A percentile compares a stretch with the other conserved stretches of the same genome.
Evolutionary conservation across 495 filamentous ascomycete species (phyloP).

Genomic region (Tetracladium setigerum): DNA sequence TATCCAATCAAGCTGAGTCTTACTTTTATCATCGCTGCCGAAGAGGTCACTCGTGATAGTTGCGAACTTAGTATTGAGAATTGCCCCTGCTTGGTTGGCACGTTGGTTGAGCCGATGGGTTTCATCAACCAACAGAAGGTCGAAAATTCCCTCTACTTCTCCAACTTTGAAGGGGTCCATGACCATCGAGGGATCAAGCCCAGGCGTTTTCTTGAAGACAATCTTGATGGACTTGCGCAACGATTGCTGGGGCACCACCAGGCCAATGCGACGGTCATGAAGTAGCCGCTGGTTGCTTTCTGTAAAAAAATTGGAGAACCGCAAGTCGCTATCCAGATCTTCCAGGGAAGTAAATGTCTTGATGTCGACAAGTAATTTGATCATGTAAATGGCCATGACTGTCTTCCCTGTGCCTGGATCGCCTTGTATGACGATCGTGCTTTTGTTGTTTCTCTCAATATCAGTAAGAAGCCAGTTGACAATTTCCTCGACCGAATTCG

Average conservation of each 20-base stretch:
- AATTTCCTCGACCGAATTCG: conserved; percentile 2
- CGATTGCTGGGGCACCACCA: conserved; percentile 4
- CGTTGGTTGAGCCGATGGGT: conserved; percentile 5
- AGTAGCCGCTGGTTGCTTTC: conserved; percentile 4
- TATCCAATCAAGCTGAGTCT: conserved; percentile 7
- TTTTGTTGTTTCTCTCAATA: background rate
- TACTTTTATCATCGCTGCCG: conserved; percentile 1
- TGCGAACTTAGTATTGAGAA: conserved; percentile 4
- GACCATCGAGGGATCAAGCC: conserved; percentile 7
- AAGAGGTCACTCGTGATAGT: conserved; percentile 3
- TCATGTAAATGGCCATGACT: conserved; percentile 5
- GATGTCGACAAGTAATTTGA: conserved; percentile 7
- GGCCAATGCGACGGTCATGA: background rate
- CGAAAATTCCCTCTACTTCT: conserved; percentile 4
- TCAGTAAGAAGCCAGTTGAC: conserved; percentile 1
- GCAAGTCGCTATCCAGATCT: conserved; percentile 2
- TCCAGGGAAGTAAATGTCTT: conserved; percentile 5
- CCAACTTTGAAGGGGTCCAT: conserved; percentile 1
- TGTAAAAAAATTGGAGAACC: conserved; percentile 4
- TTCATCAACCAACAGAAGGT: conserved; percentile 5
- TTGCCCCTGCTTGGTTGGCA: conserved; percentile 3
- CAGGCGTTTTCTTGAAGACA: conserved; percentile 2
- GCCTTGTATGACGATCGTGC: conserved; percentile 2
- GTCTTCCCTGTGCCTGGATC: conserved; percentile 5
- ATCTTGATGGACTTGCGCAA: conserved; percentile 3